Base-by-base conservation (phyloP, 306 rosid species). In the Malus domestica region DNA sequence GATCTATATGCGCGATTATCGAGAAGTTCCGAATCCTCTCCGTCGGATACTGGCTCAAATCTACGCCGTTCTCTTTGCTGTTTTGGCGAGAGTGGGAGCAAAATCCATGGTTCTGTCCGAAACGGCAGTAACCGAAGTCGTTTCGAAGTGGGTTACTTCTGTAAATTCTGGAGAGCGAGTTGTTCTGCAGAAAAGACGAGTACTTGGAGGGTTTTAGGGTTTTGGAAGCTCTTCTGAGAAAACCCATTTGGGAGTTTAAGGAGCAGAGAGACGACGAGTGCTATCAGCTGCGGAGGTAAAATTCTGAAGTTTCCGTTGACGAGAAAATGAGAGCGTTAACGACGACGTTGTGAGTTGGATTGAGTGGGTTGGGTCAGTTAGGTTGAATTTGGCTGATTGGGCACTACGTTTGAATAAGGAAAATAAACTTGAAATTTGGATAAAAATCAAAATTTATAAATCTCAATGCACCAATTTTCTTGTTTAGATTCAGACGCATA, bases 11-110 rank as follows among this genome's bases (percentile, higher is more conserved):
- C 0, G 92, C 96, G 44, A 89, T 89, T 13, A 89, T 91, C 23
- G 97, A 95, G 85, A 95, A 92, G 83, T 90, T 95, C 19, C 98
- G 87, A 46, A 90, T 81, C 78, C 83, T 83, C n/a, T 95, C 97
- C 0, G 88, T 60, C 8, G 97, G 91, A 68, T 89, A 89, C 67
- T 85, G 87, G 62, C 67, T 84, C 87, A 95, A 95, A 89, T 89
- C 97, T 20, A 86, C 45, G 46, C 5, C 63, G 57, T 75, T 85
- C 16, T 90, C 95, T 77, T 71, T 81, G 80, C 77, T 71, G 82
- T 77, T 83, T 25, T 76, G 88, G 15, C 88, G 87, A 66, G 97
- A 59, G 61, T 85, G 89, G 55, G 96, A 87, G 63, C 90, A 84
- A 57, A 87, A 79, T 6, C 88, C 82, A 52, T 73, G 88, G 79